A percentile compares a stretch with the other conserved stretches of the same genome.
These are phyloP conservation scores for Quercus phellos DNA, from an alignment of 331 rosid species.

Conservation along the genomic window DNA sequence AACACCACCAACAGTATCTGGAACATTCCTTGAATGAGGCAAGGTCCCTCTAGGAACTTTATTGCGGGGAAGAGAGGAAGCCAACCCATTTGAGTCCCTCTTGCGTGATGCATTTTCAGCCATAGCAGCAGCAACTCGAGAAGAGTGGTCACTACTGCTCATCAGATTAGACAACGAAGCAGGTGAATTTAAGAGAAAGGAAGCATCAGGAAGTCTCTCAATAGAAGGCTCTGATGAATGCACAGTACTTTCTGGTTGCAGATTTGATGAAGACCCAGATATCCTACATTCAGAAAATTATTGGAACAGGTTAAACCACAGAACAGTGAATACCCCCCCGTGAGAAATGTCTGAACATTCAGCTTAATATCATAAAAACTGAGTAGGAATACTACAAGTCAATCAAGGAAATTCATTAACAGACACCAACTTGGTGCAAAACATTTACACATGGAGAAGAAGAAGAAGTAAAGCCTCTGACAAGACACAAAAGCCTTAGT, in stretches of 20 bases:
- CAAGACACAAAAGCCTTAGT: too few relatives aligned
- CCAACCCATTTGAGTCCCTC: constrained; percentile 55
- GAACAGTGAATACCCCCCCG: too few relatives aligned
- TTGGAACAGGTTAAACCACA: neutral
- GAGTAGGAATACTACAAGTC: too few relatives aligned
- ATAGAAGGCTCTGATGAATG: constrained; percentile 31
- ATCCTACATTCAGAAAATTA: constrained; percentile 31
- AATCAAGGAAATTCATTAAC: too few relatives aligned
- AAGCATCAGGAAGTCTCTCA: constrained; percentile 87
- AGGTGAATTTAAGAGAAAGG: constrained; percentile 70
- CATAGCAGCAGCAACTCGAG: constrained; percentile 73
- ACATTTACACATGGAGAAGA: too few relatives aligned
- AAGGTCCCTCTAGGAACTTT: constrained; percentile 70
- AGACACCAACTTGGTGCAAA: too few relatives aligned
- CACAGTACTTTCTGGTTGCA: constrained; percentile 24
- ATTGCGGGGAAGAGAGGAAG: constrained; percentile 46
- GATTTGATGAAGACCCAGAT: constrained; percentile 34
- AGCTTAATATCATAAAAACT: too few relatives aligned
- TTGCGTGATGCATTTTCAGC: constrained; percentile 76
- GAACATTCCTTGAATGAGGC: constrained; percentile 62
- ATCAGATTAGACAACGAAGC: constrained; percentile 37
- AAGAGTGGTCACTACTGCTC: constrained; percentile 53
- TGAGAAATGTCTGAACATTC: too few relatives aligned
- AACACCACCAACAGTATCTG: constrained; percentile 59
- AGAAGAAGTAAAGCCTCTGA: too few relatives aligned